Base-by-base conservation (phyloP, 495 filamentous ascomycete genomes). In the Neurospora sp. region DNA sequence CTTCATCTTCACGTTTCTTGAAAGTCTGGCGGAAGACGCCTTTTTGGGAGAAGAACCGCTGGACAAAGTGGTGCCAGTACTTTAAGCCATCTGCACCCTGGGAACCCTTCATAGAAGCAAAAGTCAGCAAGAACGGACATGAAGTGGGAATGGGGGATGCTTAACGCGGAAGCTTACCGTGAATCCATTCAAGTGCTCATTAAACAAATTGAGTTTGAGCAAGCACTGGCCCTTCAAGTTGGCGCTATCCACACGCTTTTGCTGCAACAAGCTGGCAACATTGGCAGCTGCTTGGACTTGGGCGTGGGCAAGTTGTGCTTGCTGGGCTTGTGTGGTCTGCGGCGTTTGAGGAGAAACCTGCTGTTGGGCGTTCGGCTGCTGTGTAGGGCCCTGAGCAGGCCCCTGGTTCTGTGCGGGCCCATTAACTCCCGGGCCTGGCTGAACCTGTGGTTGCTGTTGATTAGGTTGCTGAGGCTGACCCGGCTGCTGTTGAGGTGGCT, bases 41-140 rank as follows among this genome's bases (percentile, higher is more conserved):
- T 8, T 86, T 86, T 0, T 86, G 86, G 0, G 93, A 90, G 82
- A 95, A 97, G 83, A 93, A 95, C 46, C 83, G 86, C 35, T 90
- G 88, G 16, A 95, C 92, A 76, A 96, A 94, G 12, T 76, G 73
- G 72, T 91, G 85, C 94, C 94, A 97, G 72, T 91, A 91, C 3
- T 78, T 42, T 4, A 94, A 78, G 77, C 92, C 90, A 40, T 90
- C 89, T 44, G 86, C 82, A 76, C 87, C 84, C 46, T 87, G 88
- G 16, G 83, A 81, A 41, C 83, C 86, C 87, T 92, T 80, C 39
- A 69, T 41, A 39, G 9, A 27, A 23, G 54, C 69, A 7, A 72
- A 62, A 69, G 35, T 80, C 37, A 81, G 76, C 35, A n/a, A 38
- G 37, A 60, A 44, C 10, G 14, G 16, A 40, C 0, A 2, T 20